These are phyloP conservation scores for Blastobotrys arbuscula DNA, from an alignment of 1,139 yeast species.

Conservation along the genomic window DNA sequence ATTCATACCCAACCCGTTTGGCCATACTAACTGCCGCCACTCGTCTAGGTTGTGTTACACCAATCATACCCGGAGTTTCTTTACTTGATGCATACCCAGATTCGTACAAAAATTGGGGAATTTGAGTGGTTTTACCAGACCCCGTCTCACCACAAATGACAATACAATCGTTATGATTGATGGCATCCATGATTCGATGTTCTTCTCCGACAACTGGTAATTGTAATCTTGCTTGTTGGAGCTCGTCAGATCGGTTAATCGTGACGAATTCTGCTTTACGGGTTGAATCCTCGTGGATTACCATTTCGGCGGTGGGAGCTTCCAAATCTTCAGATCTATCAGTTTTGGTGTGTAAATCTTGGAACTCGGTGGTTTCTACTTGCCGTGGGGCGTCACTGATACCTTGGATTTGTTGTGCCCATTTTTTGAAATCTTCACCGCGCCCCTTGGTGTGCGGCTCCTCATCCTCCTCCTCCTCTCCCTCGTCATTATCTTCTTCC, in stretches of 20 bases:
- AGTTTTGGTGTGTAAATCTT: conserved; percentile 31
- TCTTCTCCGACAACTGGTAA: conserved; percentile 92
- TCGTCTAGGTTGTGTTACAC: conserved; percentile 95
- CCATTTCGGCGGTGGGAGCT: conserved; percentile 45
- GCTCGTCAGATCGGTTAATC: conserved; percentile 56
- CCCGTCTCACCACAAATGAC: conserved; percentile 98
- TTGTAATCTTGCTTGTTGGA: conserved; percentile 61
- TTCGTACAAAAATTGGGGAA: conserved; percentile 88
- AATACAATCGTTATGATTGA: conserved; percentile 85
- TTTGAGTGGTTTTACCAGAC: conserved; percentile 96
- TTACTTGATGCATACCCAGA: conserved; percentile 74
- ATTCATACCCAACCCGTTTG: conserved; percentile 72
- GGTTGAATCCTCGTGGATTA: conserved; percentile 46
- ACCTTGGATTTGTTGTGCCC: conserved; percentile 44
- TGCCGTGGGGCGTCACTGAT: conserved; percentile 14
- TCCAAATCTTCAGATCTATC: conserved; percentile 36
- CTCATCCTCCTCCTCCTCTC: conserved; percentile 22
- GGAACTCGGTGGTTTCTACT: conserved; percentile 30
- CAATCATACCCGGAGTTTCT: conserved; percentile 86
- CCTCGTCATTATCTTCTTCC: conserved; percentile 15
- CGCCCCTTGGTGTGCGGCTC: conserved; percentile 29
- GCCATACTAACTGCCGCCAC: conserved; percentile 99
- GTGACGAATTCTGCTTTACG: conserved; percentile 61
- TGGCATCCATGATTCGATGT: conserved; percentile 91
- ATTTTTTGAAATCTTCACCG: conserved; percentile 46